A percentile compares a stretch with the other conserved stretches of the same genome.
These are phyloP conservation scores for Marchantia polymorpha DNA, from an alignment of 225 moss, liverwort and hornwort species.

Conservation along the genomic window DNA sequence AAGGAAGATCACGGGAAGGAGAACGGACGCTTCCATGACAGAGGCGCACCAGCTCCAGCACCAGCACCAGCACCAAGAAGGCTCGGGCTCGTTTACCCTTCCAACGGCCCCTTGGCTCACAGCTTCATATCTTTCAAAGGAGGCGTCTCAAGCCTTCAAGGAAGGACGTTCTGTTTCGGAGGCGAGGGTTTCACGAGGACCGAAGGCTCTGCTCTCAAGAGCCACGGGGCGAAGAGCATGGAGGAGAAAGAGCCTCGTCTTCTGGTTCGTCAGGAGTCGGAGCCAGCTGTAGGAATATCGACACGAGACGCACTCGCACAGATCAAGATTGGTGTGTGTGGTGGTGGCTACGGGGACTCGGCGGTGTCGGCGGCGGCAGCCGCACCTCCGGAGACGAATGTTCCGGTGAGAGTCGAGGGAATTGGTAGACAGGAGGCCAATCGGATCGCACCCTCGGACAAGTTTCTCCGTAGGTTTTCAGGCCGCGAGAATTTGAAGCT, in stretches of 20 bases:
- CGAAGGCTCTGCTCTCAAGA: slow-evolving; percentile 6
- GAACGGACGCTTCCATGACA: not conserved
- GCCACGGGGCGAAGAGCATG: not conserved
- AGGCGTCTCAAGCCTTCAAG: slow-evolving; percentile 23
- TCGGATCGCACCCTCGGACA: not conserved
- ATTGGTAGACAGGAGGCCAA: not conserved
- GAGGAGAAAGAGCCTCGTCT: not conserved
- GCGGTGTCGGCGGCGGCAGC: not conserved
- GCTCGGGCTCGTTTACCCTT: not conserved
- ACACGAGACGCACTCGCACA: not conserved
- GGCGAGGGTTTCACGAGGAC: slow-evolving; percentile 18
- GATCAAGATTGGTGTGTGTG: not conserved
- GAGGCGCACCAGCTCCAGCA: not conserved
- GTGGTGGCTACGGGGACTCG: too few relatives aligned
- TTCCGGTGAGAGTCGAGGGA: not conserved
- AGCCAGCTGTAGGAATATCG: not conserved
- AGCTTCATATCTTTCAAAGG: slow-evolving; percentile 47
- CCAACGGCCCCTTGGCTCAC: slow-evolving; percentile 31
- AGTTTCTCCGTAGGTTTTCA: not conserved
- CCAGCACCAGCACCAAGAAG: not conserved
- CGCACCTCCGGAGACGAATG: too few relatives aligned
- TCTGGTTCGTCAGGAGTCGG: not conserved
- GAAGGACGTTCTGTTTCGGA: slow-evolving; percentile 7
- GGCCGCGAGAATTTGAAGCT: not conserved
- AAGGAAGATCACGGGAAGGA: not conserved